Evolutionary conservation across 176 grass and related monocot genomes (phyloP).

Genomic region (Bothriochloa decipiens): DNA sequence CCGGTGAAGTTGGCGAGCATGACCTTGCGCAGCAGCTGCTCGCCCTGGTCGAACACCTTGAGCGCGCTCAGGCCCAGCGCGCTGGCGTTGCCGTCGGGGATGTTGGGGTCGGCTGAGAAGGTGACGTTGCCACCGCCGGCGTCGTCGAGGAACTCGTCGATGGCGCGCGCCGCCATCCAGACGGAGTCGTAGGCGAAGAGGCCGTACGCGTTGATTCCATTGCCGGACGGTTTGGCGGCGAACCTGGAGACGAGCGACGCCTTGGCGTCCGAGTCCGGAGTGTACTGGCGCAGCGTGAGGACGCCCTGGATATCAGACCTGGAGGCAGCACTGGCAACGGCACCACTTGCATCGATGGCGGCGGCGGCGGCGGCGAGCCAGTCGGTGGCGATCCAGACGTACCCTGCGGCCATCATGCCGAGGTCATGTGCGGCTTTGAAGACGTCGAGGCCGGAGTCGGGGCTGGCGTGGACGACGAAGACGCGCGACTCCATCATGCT

Average conservation of each 20-base stretch:
- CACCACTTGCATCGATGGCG: conserved; percentile 34
- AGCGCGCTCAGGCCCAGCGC: no score
- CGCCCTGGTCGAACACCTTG: conserved; percentile 61
- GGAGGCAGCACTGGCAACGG: background rate
- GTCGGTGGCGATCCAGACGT: conserved; percentile 91
- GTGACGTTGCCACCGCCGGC: conserved; percentile 38
- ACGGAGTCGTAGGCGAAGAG: conserved; percentile 82
- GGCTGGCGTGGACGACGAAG: conserved; percentile 76
- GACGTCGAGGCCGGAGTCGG: conserved; percentile 73
- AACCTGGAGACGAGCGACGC: conserved; percentile 52
- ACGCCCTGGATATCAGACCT: conserved; percentile 54
- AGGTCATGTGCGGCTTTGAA: conserved; percentile 56
- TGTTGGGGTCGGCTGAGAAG: conserved; percentile 62
- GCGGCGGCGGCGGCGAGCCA: conserved; percentile 80
- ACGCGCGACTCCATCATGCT: conserved; percentile 77
- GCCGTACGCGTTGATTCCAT: conserved; percentile 60
- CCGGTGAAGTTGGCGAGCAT: conserved; percentile 69
- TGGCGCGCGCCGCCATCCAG: conserved; percentile 72
- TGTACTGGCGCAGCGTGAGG: conserved; percentile 71
- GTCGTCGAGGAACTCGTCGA: conserved; percentile 62
- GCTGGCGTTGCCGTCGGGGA: conserved; percentile 56
- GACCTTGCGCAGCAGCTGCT: conserved; percentile 55
- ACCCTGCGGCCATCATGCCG: conserved; percentile 62
- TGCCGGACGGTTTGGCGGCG: background rate
- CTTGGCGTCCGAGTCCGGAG: conserved; percentile 64